Evolutionary conservation across 1,284 basidiomycete species (phyloP).

Genomic region (Salmacisia buchloeana): DNA sequence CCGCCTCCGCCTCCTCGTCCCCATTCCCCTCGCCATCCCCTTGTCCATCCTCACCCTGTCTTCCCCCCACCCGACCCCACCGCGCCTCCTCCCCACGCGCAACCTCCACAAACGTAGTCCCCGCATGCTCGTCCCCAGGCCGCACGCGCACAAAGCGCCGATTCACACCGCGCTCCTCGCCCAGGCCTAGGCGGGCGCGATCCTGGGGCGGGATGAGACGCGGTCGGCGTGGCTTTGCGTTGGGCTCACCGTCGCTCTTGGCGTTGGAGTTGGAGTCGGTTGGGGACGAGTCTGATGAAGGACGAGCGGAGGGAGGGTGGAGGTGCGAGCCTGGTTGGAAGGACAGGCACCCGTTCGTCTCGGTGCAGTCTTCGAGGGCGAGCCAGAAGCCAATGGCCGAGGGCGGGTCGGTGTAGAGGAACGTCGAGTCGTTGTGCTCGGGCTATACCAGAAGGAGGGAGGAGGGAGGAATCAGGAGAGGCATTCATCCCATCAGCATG

Average conservation of each 20-base stretch:
- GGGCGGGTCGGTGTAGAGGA: conserved; percentile 78
- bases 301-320: neutral
- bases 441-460: conserved; percentile 54
- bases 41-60: neutral
- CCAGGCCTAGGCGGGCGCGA: conserved; percentile 13
- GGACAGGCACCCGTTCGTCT: conserved; percentile 31
- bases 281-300: neutral
- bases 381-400: conserved; percentile 93
- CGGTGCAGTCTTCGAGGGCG: conserved; percentile 66
- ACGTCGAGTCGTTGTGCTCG: conserved; percentile 58
- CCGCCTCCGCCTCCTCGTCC: no score
- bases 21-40: no score
- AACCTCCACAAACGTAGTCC: conserved; percentile 26
- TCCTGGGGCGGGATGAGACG: conserved; percentile 2
- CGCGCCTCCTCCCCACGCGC: conserved; percentile 21
- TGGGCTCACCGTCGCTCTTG: no score
- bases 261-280: neutral
- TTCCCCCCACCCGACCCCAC: conserved; percentile 31
- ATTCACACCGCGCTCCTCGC: conserved; percentile 28
- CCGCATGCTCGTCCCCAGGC: conserved; percentile 16
- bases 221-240: conserved; percentile 11
- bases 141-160: conserved; percentile 32
- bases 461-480: neutral
- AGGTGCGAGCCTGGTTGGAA: conserved; percentile 39
- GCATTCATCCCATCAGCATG: no score